Percentiles rank a stretch among this genome's conserved stretches.
Evolutionary conservation across 2,329 filamentous ascomycete genomes (phyloP).

Genomic region (Cyphellophora attinorum): DNA sequence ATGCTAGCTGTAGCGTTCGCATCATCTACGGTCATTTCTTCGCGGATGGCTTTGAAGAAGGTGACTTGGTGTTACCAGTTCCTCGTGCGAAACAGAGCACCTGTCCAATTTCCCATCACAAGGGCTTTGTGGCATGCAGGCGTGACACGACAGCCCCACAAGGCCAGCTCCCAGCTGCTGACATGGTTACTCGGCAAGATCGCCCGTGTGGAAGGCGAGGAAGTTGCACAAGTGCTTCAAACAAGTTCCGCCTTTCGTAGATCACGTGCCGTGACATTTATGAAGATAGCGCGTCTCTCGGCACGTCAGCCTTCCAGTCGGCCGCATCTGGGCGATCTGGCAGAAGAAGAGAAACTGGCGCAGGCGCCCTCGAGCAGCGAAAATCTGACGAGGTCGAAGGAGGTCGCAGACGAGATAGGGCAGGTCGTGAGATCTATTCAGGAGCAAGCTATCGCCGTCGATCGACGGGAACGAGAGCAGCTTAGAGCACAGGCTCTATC

Average conservation of each 20-base stretch:
- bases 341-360: no score
- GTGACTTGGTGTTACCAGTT: constrained; percentile 39
- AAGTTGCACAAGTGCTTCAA: constrained; percentile 24
- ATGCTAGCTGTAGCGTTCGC: constrained; percentile 14
- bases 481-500: no score
- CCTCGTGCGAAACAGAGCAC: constrained; percentile 31
- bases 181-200: constrained; percentile 37
- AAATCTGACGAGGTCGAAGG: no score
- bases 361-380: no score
- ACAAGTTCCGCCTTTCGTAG: constrained; percentile 9
- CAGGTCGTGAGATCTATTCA: no score
- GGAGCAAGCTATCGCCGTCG: no score
- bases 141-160: constrained; percentile 32
- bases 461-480: no score
- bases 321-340: no score
- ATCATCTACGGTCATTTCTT: constrained; percentile 8
- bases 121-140: constrained; percentile 42
- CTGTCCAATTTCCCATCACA: constrained; percentile 32
- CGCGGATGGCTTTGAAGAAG: constrained; percentile 34
- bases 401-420: no score
- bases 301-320: no score
- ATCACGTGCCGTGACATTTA: no score
- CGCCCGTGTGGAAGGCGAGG: constrained; percentile 30
- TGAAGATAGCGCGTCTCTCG: no score
- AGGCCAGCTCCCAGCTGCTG: constrained; percentile 24